Conservation (phyloP, 768 basidiomycete species). For the Termitomyces sp. region DNA sequence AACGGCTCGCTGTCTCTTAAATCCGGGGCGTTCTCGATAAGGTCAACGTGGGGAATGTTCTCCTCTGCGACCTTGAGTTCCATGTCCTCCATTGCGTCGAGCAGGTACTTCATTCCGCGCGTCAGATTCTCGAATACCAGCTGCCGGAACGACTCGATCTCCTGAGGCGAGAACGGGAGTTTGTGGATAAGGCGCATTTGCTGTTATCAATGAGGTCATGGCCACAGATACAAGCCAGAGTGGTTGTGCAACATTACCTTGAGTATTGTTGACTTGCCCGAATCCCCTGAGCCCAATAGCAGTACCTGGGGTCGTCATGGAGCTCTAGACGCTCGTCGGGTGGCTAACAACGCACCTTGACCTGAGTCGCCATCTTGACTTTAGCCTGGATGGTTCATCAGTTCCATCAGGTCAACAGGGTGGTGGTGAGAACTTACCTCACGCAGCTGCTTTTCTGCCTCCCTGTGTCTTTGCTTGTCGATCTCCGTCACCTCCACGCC, state of each 20-base stretch:
- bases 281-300: constrained; percentile 89
- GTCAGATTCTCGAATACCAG: constrained; percentile 92
- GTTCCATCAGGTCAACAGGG: neutral
- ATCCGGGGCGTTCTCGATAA: constrained; percentile 67
- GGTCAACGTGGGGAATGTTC: constrained; percentile 52
- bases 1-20: constrained; percentile 80
- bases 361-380: constrained; percentile 63
- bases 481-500: constrained; percentile 62
- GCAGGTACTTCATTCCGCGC: constrained; percentile 74
- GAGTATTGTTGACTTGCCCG: constrained; percentile 89
- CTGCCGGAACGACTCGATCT: constrained; percentile 87
- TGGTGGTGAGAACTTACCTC: constrained; percentile 45
- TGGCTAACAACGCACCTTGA: constrained; percentile 52
- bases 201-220: constrained; percentile 31
- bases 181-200: constrained; percentile 98
- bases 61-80: constrained; percentile 66
- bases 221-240: neutral
- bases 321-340: neutral
- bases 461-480: constrained; percentile 59
- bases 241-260: constrained; percentile 51
- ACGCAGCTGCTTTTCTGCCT: constrained; percentile 74
- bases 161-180: constrained; percentile 74
- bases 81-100: constrained; percentile 91
- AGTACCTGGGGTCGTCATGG: constrained; percentile 52
- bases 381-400: constrained; percentile 53